Evolutionary conservation across 306 rosid genomes (phyloP).

Genomic region (Acacia confusa): DNA sequence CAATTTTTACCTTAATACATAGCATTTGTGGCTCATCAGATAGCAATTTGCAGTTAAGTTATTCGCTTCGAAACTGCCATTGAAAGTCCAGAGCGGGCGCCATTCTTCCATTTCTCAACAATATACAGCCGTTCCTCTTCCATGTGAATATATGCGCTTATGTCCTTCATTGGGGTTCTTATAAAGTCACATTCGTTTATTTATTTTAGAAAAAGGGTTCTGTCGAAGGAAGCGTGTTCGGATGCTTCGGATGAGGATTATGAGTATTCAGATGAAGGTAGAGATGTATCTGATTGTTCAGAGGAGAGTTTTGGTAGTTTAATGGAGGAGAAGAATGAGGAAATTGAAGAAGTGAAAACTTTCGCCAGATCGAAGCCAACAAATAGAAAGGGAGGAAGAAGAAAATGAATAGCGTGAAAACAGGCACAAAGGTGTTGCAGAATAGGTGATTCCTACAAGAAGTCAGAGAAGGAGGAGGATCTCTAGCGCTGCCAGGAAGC

Average conservation of each 20-base stretch:
- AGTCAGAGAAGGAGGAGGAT: conserved; percentile 49
- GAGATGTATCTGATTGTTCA: conserved; percentile 57
- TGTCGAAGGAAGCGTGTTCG: conserved; percentile 54
- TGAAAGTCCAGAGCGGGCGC: no score
- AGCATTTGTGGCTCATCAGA: no score
- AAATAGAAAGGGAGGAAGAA: conserved; percentile 38
- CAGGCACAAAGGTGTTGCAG: conserved; percentile 40
- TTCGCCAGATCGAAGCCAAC: conserved; percentile 50
- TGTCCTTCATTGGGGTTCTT: no score
- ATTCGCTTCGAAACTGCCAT: no score
- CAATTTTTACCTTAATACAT: no score
- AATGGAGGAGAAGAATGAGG: conserved; percentile 46
- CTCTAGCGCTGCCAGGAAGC: conserved; percentile 56
- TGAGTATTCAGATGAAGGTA: conserved; percentile 70
- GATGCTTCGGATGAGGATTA: conserved; percentile 97
- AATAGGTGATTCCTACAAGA: conserved; percentile 42
- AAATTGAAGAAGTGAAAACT: conserved; percentile 34
- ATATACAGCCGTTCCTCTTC: no score
- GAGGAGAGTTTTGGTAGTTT: conserved; percentile 59
- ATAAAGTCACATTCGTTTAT: neutral
- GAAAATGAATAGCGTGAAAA: conserved; percentile 47
- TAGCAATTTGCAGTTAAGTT: no score
- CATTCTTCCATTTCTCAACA: no score
- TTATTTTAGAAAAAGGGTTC: conserved; percentile 41
- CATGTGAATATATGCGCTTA: no score